A percentile compares a stretch with the other conserved stretches of the same genome.
Evolutionary conservation across 139 green algal species (phyloP).

Genomic region (Chlorella sp.): DNA sequence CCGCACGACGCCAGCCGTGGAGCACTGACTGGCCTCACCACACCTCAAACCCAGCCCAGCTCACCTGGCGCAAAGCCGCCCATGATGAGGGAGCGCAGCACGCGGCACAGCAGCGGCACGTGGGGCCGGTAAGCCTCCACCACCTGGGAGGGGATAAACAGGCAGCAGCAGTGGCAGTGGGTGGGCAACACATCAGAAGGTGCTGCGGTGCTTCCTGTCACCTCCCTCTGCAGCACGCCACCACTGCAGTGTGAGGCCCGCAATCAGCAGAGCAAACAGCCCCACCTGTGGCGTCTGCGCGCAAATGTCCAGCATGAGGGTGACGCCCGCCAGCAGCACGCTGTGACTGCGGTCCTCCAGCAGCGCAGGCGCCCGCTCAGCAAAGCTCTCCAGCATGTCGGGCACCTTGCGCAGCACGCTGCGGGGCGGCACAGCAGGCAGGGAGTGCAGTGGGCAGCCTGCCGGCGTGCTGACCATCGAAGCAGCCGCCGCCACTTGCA

Average conservation of each 20-base stretch:
- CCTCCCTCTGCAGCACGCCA: too few relatives aligned
- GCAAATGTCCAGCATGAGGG: constrained; percentile 88
- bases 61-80: constrained; percentile 64
- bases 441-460: neutral
- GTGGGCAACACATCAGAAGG: too few relatives aligned
- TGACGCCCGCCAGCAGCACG: constrained; percentile 86
- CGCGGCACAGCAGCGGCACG: constrained; percentile 76
- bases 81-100: constrained; percentile 75
- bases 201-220: too few relatives aligned
- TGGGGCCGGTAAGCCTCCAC: constrained; percentile 36
- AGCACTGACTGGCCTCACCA: too few relatives aligned
- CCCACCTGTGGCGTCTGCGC: neutral
- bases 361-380: constrained; percentile 75
- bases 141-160: constrained; percentile 7
- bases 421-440: neutral
- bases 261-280: too few relatives aligned
- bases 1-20: too few relatives aligned
- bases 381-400: constrained; percentile 91
- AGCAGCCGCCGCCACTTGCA: too few relatives aligned
- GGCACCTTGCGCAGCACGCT: constrained; percentile 94
- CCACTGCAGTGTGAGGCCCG: too few relatives aligned
- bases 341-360: constrained; percentile 92
- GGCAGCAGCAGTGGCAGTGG: neutral
- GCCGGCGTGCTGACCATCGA: too few relatives aligned
- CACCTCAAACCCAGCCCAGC: neutral